Evolutionary conservation across 2,329 filamentous ascomycete genomes (phyloP).

Genomic region (Hypoxylon sp.): DNA sequence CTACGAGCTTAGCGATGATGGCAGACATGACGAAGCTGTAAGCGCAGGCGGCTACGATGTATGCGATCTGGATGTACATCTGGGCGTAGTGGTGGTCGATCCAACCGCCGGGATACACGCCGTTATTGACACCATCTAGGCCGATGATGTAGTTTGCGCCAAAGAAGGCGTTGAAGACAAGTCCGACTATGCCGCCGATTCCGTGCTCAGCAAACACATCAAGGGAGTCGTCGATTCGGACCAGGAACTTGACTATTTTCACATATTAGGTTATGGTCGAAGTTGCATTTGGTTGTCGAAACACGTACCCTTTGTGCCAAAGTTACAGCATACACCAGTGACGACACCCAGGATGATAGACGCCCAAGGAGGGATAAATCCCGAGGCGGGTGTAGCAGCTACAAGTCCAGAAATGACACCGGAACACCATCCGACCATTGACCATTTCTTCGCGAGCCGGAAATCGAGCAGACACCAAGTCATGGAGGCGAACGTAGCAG

Average conservation of each 20-base stretch:
- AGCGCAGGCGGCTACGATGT: conserved; percentile 74
- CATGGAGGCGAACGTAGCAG: conserved; percentile 90
- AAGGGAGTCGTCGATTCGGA: conserved; percentile 78
- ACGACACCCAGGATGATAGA: conserved; percentile 76
- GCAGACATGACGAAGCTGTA: conserved; percentile 83
- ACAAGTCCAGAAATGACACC: conserved; percentile 80
- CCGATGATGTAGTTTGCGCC: conserved; percentile 79
- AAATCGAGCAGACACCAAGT: conserved; percentile 97
- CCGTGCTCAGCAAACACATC: conserved; percentile 81
- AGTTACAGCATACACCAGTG: conserved; percentile 77
- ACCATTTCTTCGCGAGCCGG: conserved; percentile 95
- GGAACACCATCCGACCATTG: conserved; percentile 80
- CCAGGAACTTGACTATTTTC: conserved; percentile 68
- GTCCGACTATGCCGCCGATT: conserved; percentile 77
- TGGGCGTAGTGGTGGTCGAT: conserved; percentile 81
- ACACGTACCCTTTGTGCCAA: conserved; percentile 71
- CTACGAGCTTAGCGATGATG: conserved; percentile 80
- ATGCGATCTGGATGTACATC: conserved; percentile 85
- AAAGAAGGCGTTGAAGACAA: conserved; percentile 82
- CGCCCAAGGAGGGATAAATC: conserved; percentile 77
- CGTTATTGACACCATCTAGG: conserved; percentile 82
- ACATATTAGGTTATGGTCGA: conserved; percentile 25
- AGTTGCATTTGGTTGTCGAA: neutral
- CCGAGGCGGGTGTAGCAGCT: conserved; percentile 77
- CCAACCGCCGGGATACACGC: conserved; percentile 75